A percentile compares a stretch with the other conserved stretches of the same genome.
Evolutionary conservation across 495 filamentous ascomycete genomes (phyloP).

Genomic region (Penicillium daleae): DNA sequence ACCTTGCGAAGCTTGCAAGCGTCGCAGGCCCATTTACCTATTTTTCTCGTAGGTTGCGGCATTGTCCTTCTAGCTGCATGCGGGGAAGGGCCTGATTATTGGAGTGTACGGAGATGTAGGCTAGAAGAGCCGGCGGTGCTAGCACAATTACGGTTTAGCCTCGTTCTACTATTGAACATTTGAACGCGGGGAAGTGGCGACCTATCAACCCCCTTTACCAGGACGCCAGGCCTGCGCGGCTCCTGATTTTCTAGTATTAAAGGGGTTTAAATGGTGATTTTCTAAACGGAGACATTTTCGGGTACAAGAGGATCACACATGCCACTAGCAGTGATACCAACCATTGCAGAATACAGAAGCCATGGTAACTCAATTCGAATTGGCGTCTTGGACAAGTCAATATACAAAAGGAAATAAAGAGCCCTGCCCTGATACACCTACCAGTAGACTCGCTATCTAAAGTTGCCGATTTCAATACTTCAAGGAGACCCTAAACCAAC

Average conservation of each 20-base stretch:
- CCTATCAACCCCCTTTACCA: neutral
- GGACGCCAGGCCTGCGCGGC: too few species aligned
- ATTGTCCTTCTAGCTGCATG: constrained; percentile 3
- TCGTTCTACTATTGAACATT: neutral
- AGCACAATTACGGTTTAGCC: neutral
- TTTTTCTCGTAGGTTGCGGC: constrained; percentile 3
- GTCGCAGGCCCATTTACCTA: constrained; percentile 4
- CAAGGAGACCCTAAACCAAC: neutral
- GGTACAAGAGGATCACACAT: neutral
- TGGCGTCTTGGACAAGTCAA: neutral
- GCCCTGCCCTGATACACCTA: too few species aligned
- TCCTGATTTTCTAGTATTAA: too few species aligned
- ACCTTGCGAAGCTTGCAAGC: constrained; percentile 6
- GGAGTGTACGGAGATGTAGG: neutral
- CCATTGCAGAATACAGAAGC: neutral
- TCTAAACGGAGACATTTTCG: neutral
- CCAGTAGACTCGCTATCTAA: neutral
- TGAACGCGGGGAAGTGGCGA: neutral
- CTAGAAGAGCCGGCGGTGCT: neutral
- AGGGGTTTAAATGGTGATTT: neutral
- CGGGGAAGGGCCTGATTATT: neutral
- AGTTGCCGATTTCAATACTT: neutral
- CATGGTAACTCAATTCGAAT: neutral
- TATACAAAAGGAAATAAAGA: too few species aligned
- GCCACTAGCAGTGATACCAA: neutral